Evolutionary conservation across 169 alveolate genomes (phyloP).

Genomic region (Cryptosporidium sp.): DNA sequence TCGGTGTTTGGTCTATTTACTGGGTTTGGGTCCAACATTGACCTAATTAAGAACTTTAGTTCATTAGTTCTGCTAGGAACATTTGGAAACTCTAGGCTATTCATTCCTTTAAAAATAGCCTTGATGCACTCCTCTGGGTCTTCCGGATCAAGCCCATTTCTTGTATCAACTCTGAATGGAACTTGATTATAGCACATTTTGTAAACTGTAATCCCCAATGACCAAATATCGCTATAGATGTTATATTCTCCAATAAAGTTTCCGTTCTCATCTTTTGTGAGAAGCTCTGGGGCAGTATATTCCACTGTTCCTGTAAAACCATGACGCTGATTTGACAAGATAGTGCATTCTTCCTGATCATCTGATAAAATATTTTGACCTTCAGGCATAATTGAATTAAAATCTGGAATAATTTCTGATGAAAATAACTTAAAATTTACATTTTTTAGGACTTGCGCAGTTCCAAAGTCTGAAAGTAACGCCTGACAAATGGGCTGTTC

Average conservation of each 20-base stretch:
- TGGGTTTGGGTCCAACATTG: conserved; percentile 56
- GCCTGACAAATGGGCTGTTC: conserved; percentile 78
- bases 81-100: conserved; percentile 33
- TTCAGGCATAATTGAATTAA: neutral
- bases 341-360: conserved; percentile 24
- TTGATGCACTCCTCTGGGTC: conserved; percentile 62
- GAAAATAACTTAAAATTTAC: conserved; percentile 6
- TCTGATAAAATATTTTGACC: conserved; percentile 24
- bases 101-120: conserved; percentile 61
- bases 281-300: conserved; percentile 88
- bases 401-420: conserved; percentile 32
- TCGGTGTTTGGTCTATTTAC: conserved; percentile 64
- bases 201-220: conserved; percentile 85
- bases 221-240: conserved; percentile 86
- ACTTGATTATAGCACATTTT: conserved; percentile 78
- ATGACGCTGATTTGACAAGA: conserved; percentile 35
- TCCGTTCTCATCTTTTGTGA: conserved; percentile 77
- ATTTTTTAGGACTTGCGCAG: conserved; percentile 80
- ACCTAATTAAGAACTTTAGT: conserved; percentile 39
- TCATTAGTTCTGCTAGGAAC: conserved; percentile 36
- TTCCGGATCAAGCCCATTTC: conserved; percentile 58
- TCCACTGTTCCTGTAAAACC: conserved; percentile 88
- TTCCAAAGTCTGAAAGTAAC: conserved; percentile 86
- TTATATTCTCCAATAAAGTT: conserved; percentile 74
- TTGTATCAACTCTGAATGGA: conserved; percentile 40